Conservation (phyloP, 2,329 filamentous ascomycete species). For the Meredithiella fracta region DNA sequence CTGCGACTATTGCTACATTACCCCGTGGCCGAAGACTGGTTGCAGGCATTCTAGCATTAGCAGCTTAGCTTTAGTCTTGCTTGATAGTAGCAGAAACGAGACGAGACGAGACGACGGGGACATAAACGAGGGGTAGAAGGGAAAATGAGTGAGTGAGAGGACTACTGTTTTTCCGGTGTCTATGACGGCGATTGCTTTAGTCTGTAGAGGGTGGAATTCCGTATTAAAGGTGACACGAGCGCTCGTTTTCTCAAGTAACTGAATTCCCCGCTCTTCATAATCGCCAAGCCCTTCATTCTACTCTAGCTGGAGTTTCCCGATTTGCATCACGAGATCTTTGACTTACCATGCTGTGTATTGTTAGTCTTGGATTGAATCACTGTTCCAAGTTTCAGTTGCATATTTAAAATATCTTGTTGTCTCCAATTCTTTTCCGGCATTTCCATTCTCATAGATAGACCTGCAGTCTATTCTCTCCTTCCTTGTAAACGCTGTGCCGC, state of each 20-base stretch:
- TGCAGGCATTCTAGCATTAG: not conserved
- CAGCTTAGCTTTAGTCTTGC: not conserved
- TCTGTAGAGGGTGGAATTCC: not conserved
- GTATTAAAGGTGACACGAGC: not conserved
- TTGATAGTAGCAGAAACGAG: not conserved
- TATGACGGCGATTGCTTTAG: not conserved
- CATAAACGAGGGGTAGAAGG: not conserved
- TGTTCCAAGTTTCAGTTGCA: too few species aligned
- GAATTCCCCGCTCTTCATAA: not conserved
- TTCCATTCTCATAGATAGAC: too few species aligned
- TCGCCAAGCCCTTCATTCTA: not conserved
- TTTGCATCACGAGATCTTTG: too few species aligned
- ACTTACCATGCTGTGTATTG: too few species aligned
- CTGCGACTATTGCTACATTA: not conserved
- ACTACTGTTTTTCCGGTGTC: not conserved
- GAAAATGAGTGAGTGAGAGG: not conserved
- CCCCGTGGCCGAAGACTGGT: not conserved
- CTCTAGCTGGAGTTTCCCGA: too few species aligned
- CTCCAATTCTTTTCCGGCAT: not conserved
- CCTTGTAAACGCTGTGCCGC: not conserved
- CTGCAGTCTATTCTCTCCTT: too few species aligned
- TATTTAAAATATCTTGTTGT: not conserved
- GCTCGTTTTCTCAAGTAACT: conserved; percentile 1
- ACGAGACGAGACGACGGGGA: not conserved
- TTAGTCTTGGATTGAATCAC: too few species aligned